Evolutionary conservation across 371 early-diverging fungal genomes (phyloP).

Genomic region (Mortierella sp.): DNA sequence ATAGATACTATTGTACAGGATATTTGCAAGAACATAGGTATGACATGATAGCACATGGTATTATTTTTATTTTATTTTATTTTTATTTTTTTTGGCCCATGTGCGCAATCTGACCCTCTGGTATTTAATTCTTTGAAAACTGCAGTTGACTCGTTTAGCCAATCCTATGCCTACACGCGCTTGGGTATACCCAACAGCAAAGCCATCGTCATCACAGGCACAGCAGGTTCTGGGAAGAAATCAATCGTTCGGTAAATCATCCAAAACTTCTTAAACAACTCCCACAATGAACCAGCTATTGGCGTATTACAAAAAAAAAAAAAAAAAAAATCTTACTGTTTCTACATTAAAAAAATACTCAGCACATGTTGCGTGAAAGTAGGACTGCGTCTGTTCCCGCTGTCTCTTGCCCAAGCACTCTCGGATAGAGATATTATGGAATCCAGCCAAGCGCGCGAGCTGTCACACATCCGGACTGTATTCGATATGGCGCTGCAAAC

Average conservation of each 20-base stretch:
- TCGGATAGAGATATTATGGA: conserved; percentile 44
- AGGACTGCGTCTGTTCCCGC: conserved; percentile 22
- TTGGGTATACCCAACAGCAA: conserved; percentile 51
- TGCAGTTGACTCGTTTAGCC: conserved; percentile 34
- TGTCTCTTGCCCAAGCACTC: conserved; percentile 37
- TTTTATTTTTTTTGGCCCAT: background rate
- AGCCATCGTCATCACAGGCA: conserved; percentile 39
- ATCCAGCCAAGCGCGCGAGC: conserved; percentile 31
- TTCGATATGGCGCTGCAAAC: conserved; percentile 48
- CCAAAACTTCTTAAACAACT: background rate
- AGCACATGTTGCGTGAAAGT: conserved; percentile 23
- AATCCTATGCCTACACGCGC: conserved; percentile 27
- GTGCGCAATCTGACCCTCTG: background rate
- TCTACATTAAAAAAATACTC: background rate
- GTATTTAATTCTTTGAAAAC: background rate
- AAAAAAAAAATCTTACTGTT: too few species aligned
- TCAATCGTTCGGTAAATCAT: conserved; percentile 17
- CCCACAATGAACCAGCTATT: background rate
- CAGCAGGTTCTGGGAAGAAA: conserved; percentile 54
- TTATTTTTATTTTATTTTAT: too few species aligned
- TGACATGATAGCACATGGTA: background rate
- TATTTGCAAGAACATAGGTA: conserved; percentile 38
- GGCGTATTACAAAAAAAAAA: background rate
- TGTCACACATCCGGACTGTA: conserved; percentile 32
- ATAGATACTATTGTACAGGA: conserved; percentile 20